A percentile compares a stretch with the other conserved stretches of the same genome.
Evolutionary conservation across 192 early-diverging fungal species (phyloP).

Genomic region (Dimargaris xerosporica): DNA sequence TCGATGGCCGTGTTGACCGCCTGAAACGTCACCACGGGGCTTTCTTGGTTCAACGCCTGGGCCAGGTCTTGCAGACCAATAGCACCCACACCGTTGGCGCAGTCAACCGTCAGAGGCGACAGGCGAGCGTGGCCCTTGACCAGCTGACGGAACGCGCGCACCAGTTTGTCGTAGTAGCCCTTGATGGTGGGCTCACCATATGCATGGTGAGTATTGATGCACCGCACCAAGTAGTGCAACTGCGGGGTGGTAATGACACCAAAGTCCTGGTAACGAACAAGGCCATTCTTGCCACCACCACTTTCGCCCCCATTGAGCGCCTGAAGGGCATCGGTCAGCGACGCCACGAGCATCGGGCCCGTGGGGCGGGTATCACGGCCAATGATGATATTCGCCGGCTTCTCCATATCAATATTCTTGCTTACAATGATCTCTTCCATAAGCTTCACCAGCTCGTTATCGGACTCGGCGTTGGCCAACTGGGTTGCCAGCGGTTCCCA

Average conservation of each 20-base stretch:
- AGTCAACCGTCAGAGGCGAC: constrained; percentile 66
- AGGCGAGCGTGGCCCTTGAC: constrained; percentile 55
- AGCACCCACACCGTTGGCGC: constrained; percentile 95
- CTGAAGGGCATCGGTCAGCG: constrained; percentile 67
- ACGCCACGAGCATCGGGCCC: constrained; percentile 60
- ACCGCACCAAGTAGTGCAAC: constrained; percentile 85
- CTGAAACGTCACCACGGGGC: constrained; percentile 44
- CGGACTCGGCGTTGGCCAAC: constrained; percentile 69
- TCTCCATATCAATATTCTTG: constrained; percentile 54
- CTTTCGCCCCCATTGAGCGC: constrained; percentile 48
- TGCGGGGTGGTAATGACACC: constrained; percentile 93
- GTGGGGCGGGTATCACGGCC: constrained; percentile 91
- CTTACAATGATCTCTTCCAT: constrained; percentile 44
- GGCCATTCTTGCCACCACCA: too few species aligned
- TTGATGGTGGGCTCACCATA: constrained; percentile 84
- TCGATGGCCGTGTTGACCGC: constrained; percentile 63
- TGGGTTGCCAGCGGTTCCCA: constrained; percentile 89
- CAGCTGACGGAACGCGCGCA: constrained; percentile 63
- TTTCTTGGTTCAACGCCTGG: constrained; percentile 42
- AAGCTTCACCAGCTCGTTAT: constrained; percentile 39
- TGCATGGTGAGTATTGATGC: constrained; percentile 62
- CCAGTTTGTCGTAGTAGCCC: constrained; percentile 87
- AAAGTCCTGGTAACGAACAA: constrained; percentile 45
- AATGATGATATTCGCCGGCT: constrained; percentile 59
- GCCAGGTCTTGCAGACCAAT: constrained; percentile 68